Conservation (phyloP, 129 eudicot species). For the Glebionis coronaria region DNA sequence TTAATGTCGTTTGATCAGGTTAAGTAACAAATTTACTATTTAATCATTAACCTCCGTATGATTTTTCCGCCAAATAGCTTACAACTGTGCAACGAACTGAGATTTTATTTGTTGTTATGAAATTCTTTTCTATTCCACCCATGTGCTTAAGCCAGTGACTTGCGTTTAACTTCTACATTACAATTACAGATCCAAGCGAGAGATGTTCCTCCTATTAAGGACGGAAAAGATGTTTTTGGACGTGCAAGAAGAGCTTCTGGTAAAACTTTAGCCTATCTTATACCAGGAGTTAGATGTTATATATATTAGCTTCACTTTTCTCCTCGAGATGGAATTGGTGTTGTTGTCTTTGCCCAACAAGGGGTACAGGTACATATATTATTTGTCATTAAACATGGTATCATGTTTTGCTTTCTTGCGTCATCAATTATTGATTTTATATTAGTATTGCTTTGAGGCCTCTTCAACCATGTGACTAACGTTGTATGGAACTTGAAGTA, state of each 20-base stretch:
- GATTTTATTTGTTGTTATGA: too few species aligned
- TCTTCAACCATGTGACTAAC: too few species aligned
- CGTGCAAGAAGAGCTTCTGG: constrained; percentile 97
- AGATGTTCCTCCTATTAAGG: constrained; percentile 72
- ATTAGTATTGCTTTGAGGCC: too few species aligned
- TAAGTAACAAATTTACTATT: too few species aligned
- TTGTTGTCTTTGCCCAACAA: constrained; percentile 74
- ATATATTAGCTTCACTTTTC: constrained; percentile 47
- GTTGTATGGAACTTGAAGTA: too few species aligned
- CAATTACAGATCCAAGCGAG: constrained; percentile 65
- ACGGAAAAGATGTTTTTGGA: constrained; percentile 86
- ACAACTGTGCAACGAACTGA: too few species aligned
- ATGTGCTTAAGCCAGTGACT: neutral
- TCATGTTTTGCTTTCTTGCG: too few species aligned
- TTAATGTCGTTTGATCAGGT: too few species aligned
- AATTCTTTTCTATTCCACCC: neutral
- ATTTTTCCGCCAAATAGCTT: too few species aligned
- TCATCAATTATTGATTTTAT: too few species aligned
- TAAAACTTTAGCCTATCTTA: constrained; percentile 93
- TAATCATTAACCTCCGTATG: too few species aligned
- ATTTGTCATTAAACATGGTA: too few species aligned
- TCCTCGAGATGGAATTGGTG: constrained; percentile 93
- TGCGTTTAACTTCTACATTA: neutral
- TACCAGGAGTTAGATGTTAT: constrained; percentile 65
- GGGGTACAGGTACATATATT: constrained; percentile 67